These are phyloP conservation scores for Phytophthora cajani DNA, from an alignment of 352 stramenopile species.

Conservation along the genomic window DNA sequence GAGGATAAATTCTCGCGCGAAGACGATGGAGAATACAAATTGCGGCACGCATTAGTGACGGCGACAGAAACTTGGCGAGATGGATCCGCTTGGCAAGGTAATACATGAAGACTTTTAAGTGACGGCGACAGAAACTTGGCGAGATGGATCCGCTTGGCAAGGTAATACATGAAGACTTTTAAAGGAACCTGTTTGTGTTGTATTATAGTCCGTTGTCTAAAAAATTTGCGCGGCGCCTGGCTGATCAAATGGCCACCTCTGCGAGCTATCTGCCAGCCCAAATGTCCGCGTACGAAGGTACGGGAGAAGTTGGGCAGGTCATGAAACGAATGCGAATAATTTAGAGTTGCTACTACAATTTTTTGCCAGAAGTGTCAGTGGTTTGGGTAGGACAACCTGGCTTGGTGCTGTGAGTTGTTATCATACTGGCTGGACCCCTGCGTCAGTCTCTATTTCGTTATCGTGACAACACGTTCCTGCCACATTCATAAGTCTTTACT, in stretches of 20 bases:
- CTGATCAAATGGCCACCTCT: not conserved
- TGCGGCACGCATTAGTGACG: not conserved
- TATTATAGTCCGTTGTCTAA: not conserved
- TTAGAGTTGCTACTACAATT: not conserved
- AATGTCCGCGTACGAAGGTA: no score
- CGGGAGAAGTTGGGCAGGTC: not conserved
- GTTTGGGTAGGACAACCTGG: no score
- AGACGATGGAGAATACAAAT: constrained; percentile 5
- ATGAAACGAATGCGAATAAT: no score
- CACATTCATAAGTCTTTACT: not conserved
- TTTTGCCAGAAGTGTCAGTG: not conserved
- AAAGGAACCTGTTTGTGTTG: no score
- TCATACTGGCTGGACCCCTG: no score
- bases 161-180: no score
- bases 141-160: not conserved
- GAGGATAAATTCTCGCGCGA: constrained; percentile 23
- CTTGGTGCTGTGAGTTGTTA: no score
- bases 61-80: constrained; percentile 2
- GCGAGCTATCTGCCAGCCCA: not conserved
- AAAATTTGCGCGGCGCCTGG: not conserved
- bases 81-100: not conserved
- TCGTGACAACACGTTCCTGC: no score
- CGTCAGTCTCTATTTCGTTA: no score
- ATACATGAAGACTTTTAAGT: no score
- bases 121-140: constrained; percentile 1